These are phyloP conservation scores for Aphanomyces stellatus DNA, from an alignment of 352 stramenopile genomes.

Conservation along the genomic window DNA sequence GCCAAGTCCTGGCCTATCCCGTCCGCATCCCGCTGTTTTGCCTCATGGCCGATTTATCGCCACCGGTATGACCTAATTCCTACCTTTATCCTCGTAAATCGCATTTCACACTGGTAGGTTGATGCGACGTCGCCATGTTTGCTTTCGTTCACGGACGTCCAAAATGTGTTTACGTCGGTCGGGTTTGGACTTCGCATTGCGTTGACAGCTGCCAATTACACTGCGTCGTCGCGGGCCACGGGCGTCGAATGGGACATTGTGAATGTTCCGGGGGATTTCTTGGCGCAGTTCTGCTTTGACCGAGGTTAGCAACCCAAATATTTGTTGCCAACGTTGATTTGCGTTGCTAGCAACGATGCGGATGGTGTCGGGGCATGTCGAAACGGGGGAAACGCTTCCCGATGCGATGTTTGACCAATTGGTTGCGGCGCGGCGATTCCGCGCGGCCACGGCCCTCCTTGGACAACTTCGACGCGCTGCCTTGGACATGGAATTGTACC, in stretches of 20 bases:
- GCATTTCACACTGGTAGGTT: slow-evolving; percentile 42
- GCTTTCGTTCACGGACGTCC: slow-evolving; percentile 97
- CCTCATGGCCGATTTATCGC: neutral
- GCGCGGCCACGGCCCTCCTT: slow-evolving; percentile 37
- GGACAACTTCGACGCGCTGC: no score
- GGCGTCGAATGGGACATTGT: slow-evolving; percentile 97
- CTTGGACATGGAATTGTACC: neutral
- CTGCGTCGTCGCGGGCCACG: slow-evolving; percentile 25
- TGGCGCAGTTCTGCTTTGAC: no score
- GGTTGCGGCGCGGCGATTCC: slow-evolving; percentile 90
- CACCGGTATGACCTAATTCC: neutral
- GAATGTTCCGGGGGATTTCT: no score
- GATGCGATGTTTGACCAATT: slow-evolving; percentile 95
- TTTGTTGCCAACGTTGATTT: no score
- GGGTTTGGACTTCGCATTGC: slow-evolving; percentile 98
- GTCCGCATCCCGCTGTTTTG: neutral
- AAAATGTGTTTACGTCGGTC: slow-evolving; percentile 95
- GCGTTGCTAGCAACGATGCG: neutral
- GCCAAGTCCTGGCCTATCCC: neutral
- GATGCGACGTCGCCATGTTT: slow-evolving; percentile 87
- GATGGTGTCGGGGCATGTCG: slow-evolving; percentile 71
- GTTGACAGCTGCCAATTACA: slow-evolving; percentile 93
- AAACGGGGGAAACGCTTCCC: slow-evolving; percentile 87
- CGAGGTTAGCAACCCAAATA: no score
- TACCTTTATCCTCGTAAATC: no score